Evolutionary conservation across 164 flowering plant species (phyloP).

Genomic region (Aristolochia californica): DNA sequence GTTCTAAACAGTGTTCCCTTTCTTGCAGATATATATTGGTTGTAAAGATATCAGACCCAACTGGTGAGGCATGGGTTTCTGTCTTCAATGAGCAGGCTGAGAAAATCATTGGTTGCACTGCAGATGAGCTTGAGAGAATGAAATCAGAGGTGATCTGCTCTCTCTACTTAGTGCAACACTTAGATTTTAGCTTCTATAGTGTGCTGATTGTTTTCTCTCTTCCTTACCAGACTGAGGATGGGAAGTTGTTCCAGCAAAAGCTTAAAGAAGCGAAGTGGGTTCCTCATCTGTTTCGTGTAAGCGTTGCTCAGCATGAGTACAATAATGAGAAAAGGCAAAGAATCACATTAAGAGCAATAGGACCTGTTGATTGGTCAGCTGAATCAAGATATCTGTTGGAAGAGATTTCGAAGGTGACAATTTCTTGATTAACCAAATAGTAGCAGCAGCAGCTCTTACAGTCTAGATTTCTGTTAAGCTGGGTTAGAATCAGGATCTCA

Average conservation of each 20-base stretch:
- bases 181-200: neutral
- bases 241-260: conserved; percentile 27
- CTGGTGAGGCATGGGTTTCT: conserved; percentile 82
- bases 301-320: conserved; percentile 66
- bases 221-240: conserved; percentile 7
- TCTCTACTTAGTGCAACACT: neutral
- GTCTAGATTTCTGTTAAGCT: no score
- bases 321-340: conserved; percentile 58
- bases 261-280: conserved; percentile 72
- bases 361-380: conserved; percentile 52
- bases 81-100: conserved; percentile 87
- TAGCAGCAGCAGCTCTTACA: no score
- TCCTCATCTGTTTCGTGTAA: conserved; percentile 61
- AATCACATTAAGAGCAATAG: conserved; percentile 16
- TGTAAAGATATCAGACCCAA: conserved; percentile 56
- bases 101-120: conserved; percentile 75
- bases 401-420: conserved; percentile 53
- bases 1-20: neutral
- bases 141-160: conserved; percentile 46
- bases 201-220: neutral
- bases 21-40: conserved; percentile 61
- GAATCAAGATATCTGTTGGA: conserved; percentile 70
- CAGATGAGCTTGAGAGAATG: conserved; percentile 72
- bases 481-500: no score
- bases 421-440: conserved; percentile 4